Percentiles rank a stretch among this genome's conserved stretches.
These are phyloP conservation scores for Lactarius hengduanensis DNA, from an alignment of 768 basidiomycete species.

Conservation along the genomic window DNA sequence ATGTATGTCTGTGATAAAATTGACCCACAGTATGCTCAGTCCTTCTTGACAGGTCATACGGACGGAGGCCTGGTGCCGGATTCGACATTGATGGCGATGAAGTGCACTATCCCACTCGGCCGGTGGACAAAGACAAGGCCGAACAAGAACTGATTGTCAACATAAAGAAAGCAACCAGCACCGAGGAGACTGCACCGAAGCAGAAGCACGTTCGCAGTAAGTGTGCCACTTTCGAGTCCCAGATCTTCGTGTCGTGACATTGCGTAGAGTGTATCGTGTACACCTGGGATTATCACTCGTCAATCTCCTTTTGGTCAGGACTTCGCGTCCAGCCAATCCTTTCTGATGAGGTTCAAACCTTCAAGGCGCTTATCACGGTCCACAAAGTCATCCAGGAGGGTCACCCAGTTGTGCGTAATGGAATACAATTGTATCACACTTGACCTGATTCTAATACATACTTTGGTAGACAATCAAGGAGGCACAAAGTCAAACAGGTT, in stretches of 20 bases:
- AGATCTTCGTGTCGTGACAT: conserved; percentile 10
- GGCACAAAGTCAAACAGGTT: conserved; percentile 93
- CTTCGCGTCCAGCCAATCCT: conserved; percentile 95
- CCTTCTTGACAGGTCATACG: conserved; percentile 34
- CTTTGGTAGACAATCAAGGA: conserved; percentile 83
- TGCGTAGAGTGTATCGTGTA: conserved; percentile 91
- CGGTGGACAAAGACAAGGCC: conserved; percentile 98
- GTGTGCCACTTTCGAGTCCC: conserved; percentile 33
- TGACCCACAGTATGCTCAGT: conserved; percentile 6
- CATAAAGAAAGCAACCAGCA: conserved; percentile 96
- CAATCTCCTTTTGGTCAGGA: conserved; percentile 97
- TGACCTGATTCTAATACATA: conserved; percentile 23
- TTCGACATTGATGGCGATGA: conserved; percentile 79
- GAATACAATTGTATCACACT: conserved; percentile 18
- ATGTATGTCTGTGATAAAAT: conserved; percentile 12
- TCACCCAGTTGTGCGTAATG: conserved; percentile 76
- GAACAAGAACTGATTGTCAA: conserved; percentile 91
- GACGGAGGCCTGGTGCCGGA: conserved; percentile 34
- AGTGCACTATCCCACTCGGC: conserved; percentile 92
- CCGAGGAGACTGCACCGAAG: conserved; percentile 96
- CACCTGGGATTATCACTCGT: conserved; percentile 99
- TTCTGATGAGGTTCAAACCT: conserved; percentile 96
- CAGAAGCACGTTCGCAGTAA: conserved; percentile 99
- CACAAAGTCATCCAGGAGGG: conserved; percentile 99
- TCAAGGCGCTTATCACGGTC: conserved; percentile 96